These are phyloP conservation scores for Dalbergia oliveri DNA, from an alignment of 306 rosid genomes.

Conservation along the genomic window DNA sequence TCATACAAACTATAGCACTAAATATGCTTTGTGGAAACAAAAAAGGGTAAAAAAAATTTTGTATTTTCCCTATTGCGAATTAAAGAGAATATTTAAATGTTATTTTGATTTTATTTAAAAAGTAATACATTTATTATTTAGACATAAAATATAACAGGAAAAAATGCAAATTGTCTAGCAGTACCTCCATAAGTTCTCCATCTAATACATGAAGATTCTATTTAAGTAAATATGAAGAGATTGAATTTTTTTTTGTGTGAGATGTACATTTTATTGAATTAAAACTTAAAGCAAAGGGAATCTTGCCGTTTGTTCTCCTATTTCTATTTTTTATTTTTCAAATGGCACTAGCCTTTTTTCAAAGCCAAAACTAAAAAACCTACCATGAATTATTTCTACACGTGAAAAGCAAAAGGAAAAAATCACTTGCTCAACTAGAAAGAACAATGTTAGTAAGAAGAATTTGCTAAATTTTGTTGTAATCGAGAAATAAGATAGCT, in stretches of 20 bases:
- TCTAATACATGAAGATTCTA: too few relatives aligned
- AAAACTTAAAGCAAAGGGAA: too few relatives aligned
- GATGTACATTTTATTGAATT: too few relatives aligned
- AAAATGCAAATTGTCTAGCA: background rate
- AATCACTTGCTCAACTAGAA: too few relatives aligned
- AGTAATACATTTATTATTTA: background rate
- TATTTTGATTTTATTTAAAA: background rate
- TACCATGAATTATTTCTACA: background rate
- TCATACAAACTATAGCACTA: background rate
- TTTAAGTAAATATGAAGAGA: too few relatives aligned
- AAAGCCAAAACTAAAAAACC: conserved; percentile 19
- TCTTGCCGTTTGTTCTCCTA: too few relatives aligned
- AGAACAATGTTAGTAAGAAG: too few relatives aligned
- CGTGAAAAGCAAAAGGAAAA: too few relatives aligned
- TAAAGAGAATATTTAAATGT: background rate
- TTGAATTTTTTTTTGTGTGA: too few relatives aligned
- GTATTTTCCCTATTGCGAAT: background rate
- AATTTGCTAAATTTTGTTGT: too few relatives aligned
- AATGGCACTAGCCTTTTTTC: background rate
- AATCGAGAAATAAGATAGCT: too few relatives aligned
- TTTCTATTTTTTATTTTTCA: background rate
- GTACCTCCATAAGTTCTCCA: too few relatives aligned
- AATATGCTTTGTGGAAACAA: background rate
- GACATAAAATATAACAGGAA: background rate
- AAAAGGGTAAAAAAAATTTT: background rate